phyloP scores from a whole-genome alignment of 768 basidiomycete genomes.

The Baorangia bicolor region DNA sequence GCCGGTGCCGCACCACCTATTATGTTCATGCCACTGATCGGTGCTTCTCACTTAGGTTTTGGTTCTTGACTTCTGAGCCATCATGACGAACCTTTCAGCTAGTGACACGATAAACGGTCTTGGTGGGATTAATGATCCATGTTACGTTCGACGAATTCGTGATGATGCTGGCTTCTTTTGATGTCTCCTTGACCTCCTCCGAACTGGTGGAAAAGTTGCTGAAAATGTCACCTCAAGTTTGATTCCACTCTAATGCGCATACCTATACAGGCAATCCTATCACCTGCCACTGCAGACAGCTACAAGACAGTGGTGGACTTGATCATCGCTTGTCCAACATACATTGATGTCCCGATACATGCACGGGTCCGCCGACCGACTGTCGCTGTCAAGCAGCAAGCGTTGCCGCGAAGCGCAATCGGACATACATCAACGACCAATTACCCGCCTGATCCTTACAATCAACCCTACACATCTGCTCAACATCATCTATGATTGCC shows the following conservation, averaged over 20 bases:
- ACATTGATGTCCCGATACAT: background rate
- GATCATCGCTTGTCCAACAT: conserved; percentile 7
- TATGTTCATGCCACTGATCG: background rate
- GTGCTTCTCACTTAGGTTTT: conserved; percentile 18
- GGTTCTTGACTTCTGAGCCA: conserved; percentile 2
- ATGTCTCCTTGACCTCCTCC: background rate
- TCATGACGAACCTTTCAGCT: background rate
- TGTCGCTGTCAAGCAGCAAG: conserved; percentile 29
- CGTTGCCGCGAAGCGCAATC: conserved; percentile 63
- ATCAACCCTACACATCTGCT: conserved; percentile 53
- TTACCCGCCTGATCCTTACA: conserved; percentile 56
- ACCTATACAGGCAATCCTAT: background rate
- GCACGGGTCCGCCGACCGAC: background rate
- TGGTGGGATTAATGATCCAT: conserved; percentile 1
- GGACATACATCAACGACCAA: conserved; percentile 73
- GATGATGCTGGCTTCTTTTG: background rate
- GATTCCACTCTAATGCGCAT: background rate
- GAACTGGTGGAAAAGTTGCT: background rate
- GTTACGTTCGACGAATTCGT: background rate
- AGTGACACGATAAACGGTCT: background rate
- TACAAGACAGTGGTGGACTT: conserved; percentile 1
- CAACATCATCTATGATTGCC: conserved; percentile 61
- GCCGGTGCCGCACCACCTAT: conserved; percentile 1
- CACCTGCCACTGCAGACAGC: background rate
- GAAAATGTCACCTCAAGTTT: conserved; percentile 4